A percentile compares a stretch with the other conserved stretches of the same genome.
phyloP scores from a whole-genome alignment of 1,139 yeast genomes.

The Pichia sp. region DNA sequence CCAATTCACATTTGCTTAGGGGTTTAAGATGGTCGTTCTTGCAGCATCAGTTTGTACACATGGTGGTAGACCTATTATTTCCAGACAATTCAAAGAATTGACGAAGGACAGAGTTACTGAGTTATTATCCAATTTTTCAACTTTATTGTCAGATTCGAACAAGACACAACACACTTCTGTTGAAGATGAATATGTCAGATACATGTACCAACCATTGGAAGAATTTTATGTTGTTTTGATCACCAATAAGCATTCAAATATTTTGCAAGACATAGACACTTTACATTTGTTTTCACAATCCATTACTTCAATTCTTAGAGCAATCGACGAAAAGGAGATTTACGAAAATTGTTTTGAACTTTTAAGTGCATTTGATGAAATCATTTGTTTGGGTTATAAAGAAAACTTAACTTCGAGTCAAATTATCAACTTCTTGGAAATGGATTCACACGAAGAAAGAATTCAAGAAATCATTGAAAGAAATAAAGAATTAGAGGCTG shows the following conservation, averaged over 20 bases:
- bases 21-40: background rate
- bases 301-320: constrained; percentile 66
- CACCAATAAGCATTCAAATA: constrained; percentile 87
- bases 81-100: constrained; percentile 87
- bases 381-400: constrained; percentile 80
- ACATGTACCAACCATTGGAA: constrained; percentile 93
- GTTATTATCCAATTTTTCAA: constrained; percentile 79
- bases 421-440: constrained; percentile 83
- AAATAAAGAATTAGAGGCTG: constrained; percentile 94
- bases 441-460: constrained; percentile 98
- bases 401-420: constrained; percentile 81
- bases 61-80: constrained; percentile 87
- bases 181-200: constrained; percentile 88
- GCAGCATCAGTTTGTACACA: constrained; percentile 96
- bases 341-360: constrained; percentile 83
- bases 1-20: background rate
- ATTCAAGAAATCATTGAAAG: constrained; percentile 96
- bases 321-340: constrained; percentile 77
- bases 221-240: constrained; percentile 87
- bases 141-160: constrained; percentile 58
- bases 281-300: constrained; percentile 80
- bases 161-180: constrained; percentile 89
- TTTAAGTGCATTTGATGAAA: constrained; percentile 89
- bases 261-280: constrained; percentile 90
- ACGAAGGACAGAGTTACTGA: constrained; percentile 83